phyloP scores from a whole-genome alignment of 495 filamentous ascomycete genomes.

The Baudoinia panamericana region DNA sequence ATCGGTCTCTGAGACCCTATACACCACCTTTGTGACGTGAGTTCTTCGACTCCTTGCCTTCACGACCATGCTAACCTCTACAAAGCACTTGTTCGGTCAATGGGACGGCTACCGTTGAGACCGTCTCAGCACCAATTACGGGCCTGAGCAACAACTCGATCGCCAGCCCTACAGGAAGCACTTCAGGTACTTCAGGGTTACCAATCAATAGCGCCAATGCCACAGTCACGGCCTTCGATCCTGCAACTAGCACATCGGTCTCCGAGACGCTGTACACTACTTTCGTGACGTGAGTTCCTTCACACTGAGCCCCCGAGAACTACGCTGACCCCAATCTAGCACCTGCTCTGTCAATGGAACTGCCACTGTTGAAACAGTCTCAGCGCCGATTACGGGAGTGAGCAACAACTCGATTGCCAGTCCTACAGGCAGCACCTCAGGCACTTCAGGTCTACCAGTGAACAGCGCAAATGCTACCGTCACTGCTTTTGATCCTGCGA shows the following conservation, averaged over 20 bases:
- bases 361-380: conserved; percentile 5
- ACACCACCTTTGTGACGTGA: neutral
- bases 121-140: too few relatives aligned
- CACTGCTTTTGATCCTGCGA: conserved; percentile 1
- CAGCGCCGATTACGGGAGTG: neutral
- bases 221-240: too few relatives aligned
- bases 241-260: too few relatives aligned
- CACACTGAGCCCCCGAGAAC: neutral
- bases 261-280: conserved; percentile 1
- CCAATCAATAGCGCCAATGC: too few relatives aligned
- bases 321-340: neutral
- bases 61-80: neutral
- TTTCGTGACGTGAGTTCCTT: neutral
- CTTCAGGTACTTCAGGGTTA: too few relatives aligned
- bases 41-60: neutral
- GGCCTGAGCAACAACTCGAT: too few relatives aligned
- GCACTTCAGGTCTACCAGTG: neutral
- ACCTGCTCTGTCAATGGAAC: conserved; percentile 5
- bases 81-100: too few relatives aligned
- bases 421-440: neutral
- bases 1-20: too few relatives aligned
- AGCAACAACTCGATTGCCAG: neutral
- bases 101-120: too few relatives aligned
- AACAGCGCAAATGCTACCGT: neutral
- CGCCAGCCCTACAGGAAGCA: too few relatives aligned